Percentiles rank a stretch among this genome's conserved stretches.
Conservation (phyloP, 768 basidiomycete genomes). For the Leccinum subgranulosum region DNA sequence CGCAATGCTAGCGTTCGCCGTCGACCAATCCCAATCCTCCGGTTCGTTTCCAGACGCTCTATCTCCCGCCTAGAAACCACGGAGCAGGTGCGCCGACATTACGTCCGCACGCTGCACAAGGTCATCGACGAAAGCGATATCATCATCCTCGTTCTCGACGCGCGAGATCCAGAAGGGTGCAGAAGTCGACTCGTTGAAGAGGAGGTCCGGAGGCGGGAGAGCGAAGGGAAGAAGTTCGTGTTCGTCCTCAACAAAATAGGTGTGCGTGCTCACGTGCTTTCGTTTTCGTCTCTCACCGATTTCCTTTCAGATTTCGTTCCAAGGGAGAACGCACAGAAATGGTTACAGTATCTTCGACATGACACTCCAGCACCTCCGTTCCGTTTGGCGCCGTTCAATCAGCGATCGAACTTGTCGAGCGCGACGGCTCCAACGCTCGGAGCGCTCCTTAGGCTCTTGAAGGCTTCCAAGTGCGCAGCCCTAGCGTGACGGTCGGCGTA, state of each 20-base stretch:
- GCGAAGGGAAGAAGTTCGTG: constrained; percentile 87
- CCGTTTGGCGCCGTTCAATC: constrained; percentile 71
- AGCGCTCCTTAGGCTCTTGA: constrained; percentile 74
- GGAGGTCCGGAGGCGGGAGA: constrained; percentile 81
- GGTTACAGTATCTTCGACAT: constrained; percentile 90
- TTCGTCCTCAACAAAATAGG: constrained; percentile 98
- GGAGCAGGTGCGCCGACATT: constrained; percentile 69
- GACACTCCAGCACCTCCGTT: constrained; percentile 92
- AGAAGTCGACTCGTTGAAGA: constrained; percentile 91
- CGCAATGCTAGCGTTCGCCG: constrained; percentile 44
- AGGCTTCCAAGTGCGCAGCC: constrained; percentile 67
- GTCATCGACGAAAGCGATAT: constrained; percentile 95
- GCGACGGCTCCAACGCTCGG: constrained; percentile 76
- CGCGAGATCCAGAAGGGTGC: constrained; percentile 92
- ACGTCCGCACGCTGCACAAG: constrained; percentile 79
- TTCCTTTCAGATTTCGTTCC: constrained; percentile 75
- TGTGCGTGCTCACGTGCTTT: constrained; percentile 33
- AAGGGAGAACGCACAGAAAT: constrained; percentile 79
- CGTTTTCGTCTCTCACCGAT: not conserved
- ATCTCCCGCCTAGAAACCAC: constrained; percentile 45
- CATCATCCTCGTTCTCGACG: constrained; percentile 86
- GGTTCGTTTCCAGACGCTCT: constrained; percentile 30
- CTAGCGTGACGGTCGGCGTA: constrained; percentile 81
- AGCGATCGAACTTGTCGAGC: constrained; percentile 78
- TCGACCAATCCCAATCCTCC: constrained; percentile 6